phyloP scores from a whole-genome alignment of 164 flowering plant species.

The Sextonia rubra region DNA sequence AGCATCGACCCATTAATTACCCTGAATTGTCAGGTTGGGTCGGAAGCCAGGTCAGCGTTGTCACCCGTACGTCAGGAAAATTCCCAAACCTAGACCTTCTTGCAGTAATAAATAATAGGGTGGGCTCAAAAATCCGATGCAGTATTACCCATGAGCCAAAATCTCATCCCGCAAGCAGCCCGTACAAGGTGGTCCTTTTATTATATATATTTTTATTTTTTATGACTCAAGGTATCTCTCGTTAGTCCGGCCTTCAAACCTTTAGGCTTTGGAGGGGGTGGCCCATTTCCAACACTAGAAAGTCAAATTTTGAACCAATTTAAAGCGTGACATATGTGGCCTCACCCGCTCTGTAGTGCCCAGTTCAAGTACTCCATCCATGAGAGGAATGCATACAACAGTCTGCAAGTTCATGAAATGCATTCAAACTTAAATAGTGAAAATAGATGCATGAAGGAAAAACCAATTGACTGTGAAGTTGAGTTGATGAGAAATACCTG shows the following conservation, averaged over 20 bases:
- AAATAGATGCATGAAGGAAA: neutral
- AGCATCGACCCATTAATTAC: no score
- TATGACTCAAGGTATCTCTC: no score
- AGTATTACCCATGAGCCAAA: neutral
- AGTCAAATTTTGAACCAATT: neutral
- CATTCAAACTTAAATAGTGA: neutral
- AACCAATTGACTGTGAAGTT: neutral
- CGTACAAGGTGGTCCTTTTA: no score
- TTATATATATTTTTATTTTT: no score
- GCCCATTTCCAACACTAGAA: neutral
- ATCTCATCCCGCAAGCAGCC: neutral
- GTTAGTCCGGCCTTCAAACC: no score
- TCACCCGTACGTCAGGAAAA: no score
- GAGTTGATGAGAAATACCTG: conserved; percentile 34
- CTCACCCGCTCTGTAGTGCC: conserved; percentile 74
- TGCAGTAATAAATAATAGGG: neutral
- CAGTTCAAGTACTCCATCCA: conserved; percentile 79
- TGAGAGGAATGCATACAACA: conserved; percentile 77
- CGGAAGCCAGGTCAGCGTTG: no score
- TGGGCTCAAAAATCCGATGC: neutral
- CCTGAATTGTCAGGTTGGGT: no score
- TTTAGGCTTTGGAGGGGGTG: no score
- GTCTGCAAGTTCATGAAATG: conserved; percentile 39
- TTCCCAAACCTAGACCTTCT: no score
- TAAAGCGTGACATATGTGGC: neutral